Conservation (phyloP, 495 filamentous ascomycete genomes). For the Aspergillus taichungensis region DNA sequence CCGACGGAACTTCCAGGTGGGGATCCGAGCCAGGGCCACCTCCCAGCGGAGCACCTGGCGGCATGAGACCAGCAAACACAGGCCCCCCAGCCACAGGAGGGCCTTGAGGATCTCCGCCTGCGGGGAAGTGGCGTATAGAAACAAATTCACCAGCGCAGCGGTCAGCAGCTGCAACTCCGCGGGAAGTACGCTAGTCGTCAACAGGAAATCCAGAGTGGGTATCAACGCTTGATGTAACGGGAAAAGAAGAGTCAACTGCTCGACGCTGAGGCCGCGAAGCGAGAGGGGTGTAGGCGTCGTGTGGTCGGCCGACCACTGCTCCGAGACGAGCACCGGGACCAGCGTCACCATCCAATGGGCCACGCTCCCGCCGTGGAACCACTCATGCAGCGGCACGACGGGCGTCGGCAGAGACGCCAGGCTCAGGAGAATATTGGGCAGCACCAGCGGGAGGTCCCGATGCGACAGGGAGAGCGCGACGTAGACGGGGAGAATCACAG, state of each 20-base stretch:
- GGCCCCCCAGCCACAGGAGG: conserved; percentile 79
- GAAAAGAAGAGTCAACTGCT: conserved; percentile 62
- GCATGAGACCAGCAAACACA: conserved; percentile 65
- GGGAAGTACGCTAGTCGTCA: conserved; percentile 74
- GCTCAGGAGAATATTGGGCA: conserved; percentile 74
- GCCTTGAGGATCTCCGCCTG: conserved; percentile 77
- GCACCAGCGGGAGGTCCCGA: conserved; percentile 44
- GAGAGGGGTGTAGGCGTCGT: conserved; percentile 24
- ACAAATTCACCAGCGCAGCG: conserved; percentile 69
- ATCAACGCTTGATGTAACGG: conserved; percentile 81
- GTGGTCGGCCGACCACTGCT: conserved; percentile 29
- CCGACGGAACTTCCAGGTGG: conserved; percentile 79
- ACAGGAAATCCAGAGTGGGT: conserved; percentile 62
- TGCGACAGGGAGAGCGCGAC: conserved; percentile 69
- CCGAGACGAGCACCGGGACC: conserved; percentile 47
- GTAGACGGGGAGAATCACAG: conserved; percentile 62
- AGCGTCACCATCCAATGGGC: conserved; percentile 68
- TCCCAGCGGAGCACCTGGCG: conserved; percentile 75
- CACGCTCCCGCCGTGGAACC: conserved; percentile 46
- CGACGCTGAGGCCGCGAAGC: conserved; percentile 41
- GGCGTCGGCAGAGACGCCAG: conserved; percentile 67
- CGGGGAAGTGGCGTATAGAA: conserved; percentile 69
- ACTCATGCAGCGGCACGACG: conserved; percentile 54
- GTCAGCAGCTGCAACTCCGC: conserved; percentile 86
- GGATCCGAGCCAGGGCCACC: conserved; percentile 76